Conservation (phyloP, 2,329 filamentous ascomycete species). For the Colletotrichum eleusines region DNA sequence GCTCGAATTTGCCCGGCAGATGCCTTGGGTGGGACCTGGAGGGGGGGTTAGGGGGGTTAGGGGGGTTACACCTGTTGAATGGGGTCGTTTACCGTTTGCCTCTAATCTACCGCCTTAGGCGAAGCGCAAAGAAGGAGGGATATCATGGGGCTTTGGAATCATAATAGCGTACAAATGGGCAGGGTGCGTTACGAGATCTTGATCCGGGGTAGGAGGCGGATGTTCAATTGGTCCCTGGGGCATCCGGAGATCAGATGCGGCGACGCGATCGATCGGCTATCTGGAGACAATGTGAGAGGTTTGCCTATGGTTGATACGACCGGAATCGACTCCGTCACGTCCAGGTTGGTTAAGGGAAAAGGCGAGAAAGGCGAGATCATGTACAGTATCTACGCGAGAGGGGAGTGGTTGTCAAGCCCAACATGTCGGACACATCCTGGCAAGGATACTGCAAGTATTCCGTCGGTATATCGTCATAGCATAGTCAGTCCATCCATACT, state of each 20-base stretch:
- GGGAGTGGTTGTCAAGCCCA: not conserved
- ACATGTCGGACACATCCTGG: not conserved
- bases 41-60: too few species aligned
- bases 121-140: not conserved
- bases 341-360: not conserved
- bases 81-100: conserved; percentile 13
- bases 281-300: not conserved
- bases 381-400: too few species aligned
- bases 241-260: conserved; percentile 6
- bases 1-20: conserved; percentile 2
- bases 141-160: conserved; percentile 30
- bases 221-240: not conserved
- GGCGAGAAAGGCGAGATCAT: not conserved
- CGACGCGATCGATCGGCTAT: conserved; percentile 10
- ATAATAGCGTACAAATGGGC: not conserved
- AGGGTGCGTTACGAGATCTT: not conserved
- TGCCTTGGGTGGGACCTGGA: not conserved
- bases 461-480: not conserved
- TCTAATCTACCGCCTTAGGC: conserved; percentile 4
- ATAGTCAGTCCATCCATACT: too few species aligned
- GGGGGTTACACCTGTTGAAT: not conserved
- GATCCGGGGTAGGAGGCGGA: conserved; percentile 16
- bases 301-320: not conserved
- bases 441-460: not conserved
- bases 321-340: not conserved